Evolutionary conservation across 2,329 filamentous ascomycete genomes (phyloP), one percentile per base, ranked within the genome.

Genomic region (Neonectria ditissima): DNA sequence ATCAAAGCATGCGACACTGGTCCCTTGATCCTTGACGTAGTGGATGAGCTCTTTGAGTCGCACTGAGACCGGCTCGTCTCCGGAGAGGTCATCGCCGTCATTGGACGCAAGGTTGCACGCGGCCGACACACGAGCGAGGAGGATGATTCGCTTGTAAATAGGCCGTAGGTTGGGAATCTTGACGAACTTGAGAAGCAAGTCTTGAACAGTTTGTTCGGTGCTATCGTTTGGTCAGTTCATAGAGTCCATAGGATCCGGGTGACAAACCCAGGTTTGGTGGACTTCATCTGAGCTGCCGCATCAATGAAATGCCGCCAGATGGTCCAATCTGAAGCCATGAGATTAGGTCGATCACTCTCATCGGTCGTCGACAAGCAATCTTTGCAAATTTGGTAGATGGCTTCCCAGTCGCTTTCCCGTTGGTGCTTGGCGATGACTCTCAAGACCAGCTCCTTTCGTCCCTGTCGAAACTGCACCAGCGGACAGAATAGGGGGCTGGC

Each of bases 381-480:
- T 3, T 75, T 76, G 67, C 83, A 86, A 2, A 86, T 68, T 6
- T 77, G 67, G 60, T 81, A 86, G 5, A 84, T 75, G 0, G 71
- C 71, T 5, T 77, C 73, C 81, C 83, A 86, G 24, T 82, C 75
- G 9, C 74, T 73, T 6, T 78, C 75, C 1, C 71, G 66, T n/a
- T 79, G 77, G 10, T 83, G 76, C 10, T 75, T 77, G 5, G 72
- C 62, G 5, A 84, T 71, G 0, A 77, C 74, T n/a, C 82, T 78
- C n/a, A 80, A 70, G 13, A 85, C 75, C 0, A 84, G 68, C 62
- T 84, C 80, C 64, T 86, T 86, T 52, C 81, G 80, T 3, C 83
- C 83, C 20, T 79, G 72, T 18, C 74, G 77, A 47, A 86, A 81
- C 66, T 85, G 82, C 20, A 72, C 71, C 3, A 82, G 69, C 0